phyloP scores from a whole-genome alignment of 352 stramenopile genomes.

The Thalassiosira oceanica region DNA sequence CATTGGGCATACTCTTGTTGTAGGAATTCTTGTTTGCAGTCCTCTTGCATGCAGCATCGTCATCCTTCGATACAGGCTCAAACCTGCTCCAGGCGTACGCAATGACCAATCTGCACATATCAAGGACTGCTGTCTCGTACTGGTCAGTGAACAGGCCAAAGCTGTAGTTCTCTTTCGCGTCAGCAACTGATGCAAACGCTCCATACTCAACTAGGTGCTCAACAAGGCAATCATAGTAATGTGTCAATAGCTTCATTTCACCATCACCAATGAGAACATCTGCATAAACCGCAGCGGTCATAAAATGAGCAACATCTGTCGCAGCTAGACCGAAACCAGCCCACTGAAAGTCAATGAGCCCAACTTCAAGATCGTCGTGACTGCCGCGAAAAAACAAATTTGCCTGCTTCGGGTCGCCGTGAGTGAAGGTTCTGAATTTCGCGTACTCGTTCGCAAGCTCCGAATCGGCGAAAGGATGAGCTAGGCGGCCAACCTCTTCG shows the following conservation, averaged over 20 bases:
- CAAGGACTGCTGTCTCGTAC: constrained; percentile 66
- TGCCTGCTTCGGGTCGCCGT: constrained; percentile 72
- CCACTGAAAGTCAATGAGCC: constrained; percentile 79
- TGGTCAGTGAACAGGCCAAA: constrained; percentile 46
- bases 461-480: constrained; percentile 53
- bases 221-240: constrained; percentile 53
- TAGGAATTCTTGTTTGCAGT: constrained; percentile 67
- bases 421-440: constrained; percentile 61
- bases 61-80: constrained; percentile 27
- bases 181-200: constrained; percentile 23
- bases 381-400: constrained; percentile 68
- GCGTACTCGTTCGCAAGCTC: constrained; percentile 6
- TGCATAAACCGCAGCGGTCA: constrained; percentile 48
- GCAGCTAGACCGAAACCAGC: constrained; percentile 65
- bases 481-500: constrained; percentile 29
- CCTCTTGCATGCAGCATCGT: constrained; percentile 7
- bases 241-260: constrained; percentile 43
- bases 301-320: constrained; percentile 68
- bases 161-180: constrained; percentile 36
- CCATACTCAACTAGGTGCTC: constrained; percentile 54
- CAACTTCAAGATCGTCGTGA: constrained; percentile 40
- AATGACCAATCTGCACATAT: constrained; percentile 66
- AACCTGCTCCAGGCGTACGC: constrained; percentile 65
- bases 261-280: constrained; percentile 41
- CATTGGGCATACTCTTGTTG: constrained; percentile 60